Evolutionary conservation across 495 filamentous ascomycete genomes (phyloP), one percentile per base, ranked within the genome.

Genomic region (Aspergillus biplanus): DNA sequence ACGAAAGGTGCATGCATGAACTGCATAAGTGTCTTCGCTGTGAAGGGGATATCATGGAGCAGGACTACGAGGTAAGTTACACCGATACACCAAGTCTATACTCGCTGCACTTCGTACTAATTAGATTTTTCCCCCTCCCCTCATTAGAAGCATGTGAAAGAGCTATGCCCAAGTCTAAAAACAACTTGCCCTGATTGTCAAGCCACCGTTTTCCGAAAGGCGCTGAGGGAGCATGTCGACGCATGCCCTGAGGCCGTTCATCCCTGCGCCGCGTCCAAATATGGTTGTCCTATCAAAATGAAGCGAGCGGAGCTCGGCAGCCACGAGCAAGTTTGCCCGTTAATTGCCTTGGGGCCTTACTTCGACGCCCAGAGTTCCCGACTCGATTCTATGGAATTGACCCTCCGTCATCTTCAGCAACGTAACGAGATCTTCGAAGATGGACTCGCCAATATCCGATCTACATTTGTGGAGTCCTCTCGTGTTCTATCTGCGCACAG

Each of bases 361-460:
- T 77, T 90, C 33, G 75, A 83, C 54, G 74, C 79, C 5, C 87
- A 90, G 66, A 82, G 85, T 56, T 68, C 80, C 7, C 82, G 85
- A 2, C 73, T 88, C 9, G 79, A 85, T 37, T 78, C 80, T 12
- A 81, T 86, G 5, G 86, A 88, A 52, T 68, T 83, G 48, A 84
- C 80, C 21, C 78, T 88, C 57, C 81, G 83, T 53, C 76, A 83
- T 12, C 75, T 90, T 5, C 77, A 82, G 46, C 78, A 83, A 57
- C 86, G 85, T 59, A 80, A 89, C 48, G 83, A 85, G 46, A 80
- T 87, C 37, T 79, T 87, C 32, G 83, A 87, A 60, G 81, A 80
- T 39, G 84, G 82, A 0, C 72, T 87, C 27, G 65, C 74, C 48
- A 81, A 74, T 33, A 82, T 88, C 42, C 78, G 75, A 13, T 73